These are phyloP conservation scores for Macrolepiota albuminosa DNA, from an alignment of 768 basidiomycete genomes.

Conservation along the genomic window DNA sequence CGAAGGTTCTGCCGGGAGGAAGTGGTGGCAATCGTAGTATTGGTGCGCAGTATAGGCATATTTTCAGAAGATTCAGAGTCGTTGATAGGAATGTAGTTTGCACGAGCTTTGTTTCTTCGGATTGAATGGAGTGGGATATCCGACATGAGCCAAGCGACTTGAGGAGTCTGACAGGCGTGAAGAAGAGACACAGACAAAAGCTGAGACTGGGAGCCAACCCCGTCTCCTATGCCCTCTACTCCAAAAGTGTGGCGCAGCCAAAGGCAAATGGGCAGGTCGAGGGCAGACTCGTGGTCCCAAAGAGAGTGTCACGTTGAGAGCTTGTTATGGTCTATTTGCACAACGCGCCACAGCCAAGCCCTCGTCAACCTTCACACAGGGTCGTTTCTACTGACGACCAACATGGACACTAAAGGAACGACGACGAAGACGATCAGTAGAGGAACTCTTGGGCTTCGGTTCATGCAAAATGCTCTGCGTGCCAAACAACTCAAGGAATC, in stretches of 20 bases:
- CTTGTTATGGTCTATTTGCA: slow-evolving; percentile 9
- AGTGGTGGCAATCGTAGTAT: slow-evolving; percentile 22
- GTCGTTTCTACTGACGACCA: too few species aligned
- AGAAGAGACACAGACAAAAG: background rate
- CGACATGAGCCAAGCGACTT: slow-evolving; percentile 37
- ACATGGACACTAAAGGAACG: slow-evolving; percentile 31
- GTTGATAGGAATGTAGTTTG: slow-evolving; percentile 42
- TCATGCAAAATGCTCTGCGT: slow-evolving; percentile 69
- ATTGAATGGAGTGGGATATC: slow-evolving; percentile 69
- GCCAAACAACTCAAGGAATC: slow-evolving; percentile 46
- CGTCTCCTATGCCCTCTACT: background rate
- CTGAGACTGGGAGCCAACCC: background rate
- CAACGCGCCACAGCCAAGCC: background rate
- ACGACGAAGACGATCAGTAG: slow-evolving; percentile 45
- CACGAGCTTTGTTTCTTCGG: slow-evolving; percentile 44
- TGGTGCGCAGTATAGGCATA: slow-evolving; percentile 22
- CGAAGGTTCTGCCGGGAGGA: slow-evolving; percentile 20
- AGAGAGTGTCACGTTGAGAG: background rate
- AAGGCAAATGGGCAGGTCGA: background rate
- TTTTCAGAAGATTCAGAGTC: slow-evolving; percentile 22
- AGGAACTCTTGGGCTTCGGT: slow-evolving; percentile 59
- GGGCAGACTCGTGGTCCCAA: too few species aligned
- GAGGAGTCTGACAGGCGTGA: background rate
- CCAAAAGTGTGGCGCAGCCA: slow-evolving; percentile 1
- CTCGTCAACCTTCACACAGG: too few species aligned